Evolutionary conservation across 176 grass and related monocot species (phyloP), one percentile per base, ranked within the genome.

Genomic region (Cymbopogon citratus): DNA sequence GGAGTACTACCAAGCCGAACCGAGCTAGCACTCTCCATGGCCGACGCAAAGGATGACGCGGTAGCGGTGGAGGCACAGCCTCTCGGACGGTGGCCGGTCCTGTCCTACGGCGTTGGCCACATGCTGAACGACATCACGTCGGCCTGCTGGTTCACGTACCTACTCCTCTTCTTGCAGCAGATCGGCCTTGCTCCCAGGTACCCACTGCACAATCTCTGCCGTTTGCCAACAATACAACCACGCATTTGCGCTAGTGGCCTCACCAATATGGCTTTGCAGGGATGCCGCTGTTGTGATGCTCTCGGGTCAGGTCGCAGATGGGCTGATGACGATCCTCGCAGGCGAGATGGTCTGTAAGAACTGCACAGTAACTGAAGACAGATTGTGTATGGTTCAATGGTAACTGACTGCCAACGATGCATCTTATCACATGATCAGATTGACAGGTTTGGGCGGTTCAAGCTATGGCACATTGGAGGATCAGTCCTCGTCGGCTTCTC

Each of bases 41-140:
- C 41, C 0, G 64, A 76, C 1, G 33, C 14, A 21, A 89, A 89
- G 56, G n/a, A 60, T 1, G 56, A 3, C 2, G n/a, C 56, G n/a
- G n/a, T 25, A 23, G 0, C n/a, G n/a, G 56, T n/a, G 56, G 56
- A 86, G 24, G 73, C 77, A 8, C 48, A 68, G 33, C 83, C 83
- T 14, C 71, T 94, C 0, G 83, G 86, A 69, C 84, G 92, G 84
- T 91, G 80, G 69, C 75, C 91, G 24, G 45, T 87, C 40, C 80
- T 91, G 25, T 94, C 88, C 0, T 94, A 94, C 74, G 91, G 91
- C 71, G 85, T 83, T 38, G 91, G 91, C 6, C 91, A 94, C 88
- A 94, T 94, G 91, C 83, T 94, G 6, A 94, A 94, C 51, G 91
- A 94, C 76, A 89, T 94, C 83, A 94, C 91, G 12, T 90, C 91